phyloP scores from a whole-genome alignment of 306 rosid species.

The Fragaria nilgerrensis region DNA sequence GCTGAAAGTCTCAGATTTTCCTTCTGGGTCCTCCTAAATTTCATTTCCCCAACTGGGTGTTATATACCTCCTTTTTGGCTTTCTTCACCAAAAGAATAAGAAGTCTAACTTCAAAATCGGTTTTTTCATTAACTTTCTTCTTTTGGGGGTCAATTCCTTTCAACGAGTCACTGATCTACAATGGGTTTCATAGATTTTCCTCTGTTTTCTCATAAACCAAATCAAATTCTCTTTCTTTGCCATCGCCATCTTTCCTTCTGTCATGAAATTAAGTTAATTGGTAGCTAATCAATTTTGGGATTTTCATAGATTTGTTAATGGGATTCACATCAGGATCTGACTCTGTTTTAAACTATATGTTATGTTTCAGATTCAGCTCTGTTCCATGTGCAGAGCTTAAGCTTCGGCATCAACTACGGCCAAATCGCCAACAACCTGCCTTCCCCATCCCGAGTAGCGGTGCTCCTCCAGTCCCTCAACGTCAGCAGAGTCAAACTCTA shows the following conservation, averaged over 20 bases:
- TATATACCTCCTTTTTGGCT: not conserved
- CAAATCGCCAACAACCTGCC: conserved; percentile 83
- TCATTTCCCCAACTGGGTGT: not conserved
- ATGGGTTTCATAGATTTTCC: not conserved
- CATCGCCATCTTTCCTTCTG: not conserved
- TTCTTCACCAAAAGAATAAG: not conserved
- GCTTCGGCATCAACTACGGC: conserved; percentile 85
- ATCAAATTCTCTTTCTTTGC: not conserved
- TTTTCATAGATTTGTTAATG: not conserved
- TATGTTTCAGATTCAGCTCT: conserved; percentile 39
- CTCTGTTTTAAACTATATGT: conserved; percentile 20
- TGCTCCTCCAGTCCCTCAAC: conserved; percentile 58
- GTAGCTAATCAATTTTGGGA: not conserved
- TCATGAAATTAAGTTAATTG: not conserved
- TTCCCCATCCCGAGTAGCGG: conserved; percentile 49
- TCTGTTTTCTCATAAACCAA: not conserved
- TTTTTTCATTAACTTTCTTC: not conserved
- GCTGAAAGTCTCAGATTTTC: not conserved
- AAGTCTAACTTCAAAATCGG: not conserved
- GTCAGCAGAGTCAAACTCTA: conserved; percentile 73
- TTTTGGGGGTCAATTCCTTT: not conserved
- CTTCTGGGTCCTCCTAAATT: conserved; percentile 11
- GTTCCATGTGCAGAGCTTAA: conserved; percentile 39
- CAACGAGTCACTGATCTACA: not conserved
- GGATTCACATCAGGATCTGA: not conserved